Conservation (phyloP, 116 monocot species). For the Iris pallida region DNA sequence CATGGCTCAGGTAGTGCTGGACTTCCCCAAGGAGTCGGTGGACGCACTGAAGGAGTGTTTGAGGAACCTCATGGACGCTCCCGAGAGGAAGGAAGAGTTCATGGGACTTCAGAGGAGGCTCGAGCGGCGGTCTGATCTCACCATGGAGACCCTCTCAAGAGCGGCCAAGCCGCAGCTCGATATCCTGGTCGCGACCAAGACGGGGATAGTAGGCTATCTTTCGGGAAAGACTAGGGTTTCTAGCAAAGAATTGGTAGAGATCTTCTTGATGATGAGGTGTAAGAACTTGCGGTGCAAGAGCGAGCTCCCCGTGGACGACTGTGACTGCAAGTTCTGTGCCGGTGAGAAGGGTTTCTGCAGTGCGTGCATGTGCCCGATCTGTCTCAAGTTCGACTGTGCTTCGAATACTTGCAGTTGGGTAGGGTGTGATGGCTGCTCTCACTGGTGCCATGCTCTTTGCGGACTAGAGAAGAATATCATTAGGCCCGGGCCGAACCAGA, state of each 20-base stretch:
- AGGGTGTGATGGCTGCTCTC: conserved; percentile 90
- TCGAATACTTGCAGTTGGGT: conserved; percentile 94
- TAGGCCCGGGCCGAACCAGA: conserved; percentile 62
- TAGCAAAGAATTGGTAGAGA: conserved; percentile 59
- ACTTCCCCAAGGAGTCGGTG: conserved; percentile 35
- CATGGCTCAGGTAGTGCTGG: conserved; percentile 54
- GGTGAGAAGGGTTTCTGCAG: conserved; percentile 86
- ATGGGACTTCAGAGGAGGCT: conserved; percentile 58
- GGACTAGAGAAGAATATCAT: conserved; percentile 80
- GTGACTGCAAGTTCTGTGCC: conserved; percentile 83
- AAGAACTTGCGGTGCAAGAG: conserved; percentile 69
- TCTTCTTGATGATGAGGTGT: conserved; percentile 61
- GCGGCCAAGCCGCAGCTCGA: conserved; percentile 73
- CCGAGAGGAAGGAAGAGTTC: conserved; percentile 66
- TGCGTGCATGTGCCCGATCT: conserved; percentile 86
- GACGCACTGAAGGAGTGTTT: conserved; percentile 48
- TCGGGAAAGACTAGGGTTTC: conserved; percentile 45
- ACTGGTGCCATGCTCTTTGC: conserved; percentile 97
- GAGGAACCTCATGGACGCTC: conserved; percentile 34
- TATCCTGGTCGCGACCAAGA: conserved; percentile 74
- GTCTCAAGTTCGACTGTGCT: conserved; percentile 87
- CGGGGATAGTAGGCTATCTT: conserved; percentile 40
- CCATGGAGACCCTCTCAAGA: conserved; percentile 48
- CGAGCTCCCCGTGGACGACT: conserved; percentile 76
- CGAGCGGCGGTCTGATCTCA: conserved; percentile 71